A percentile compares a stretch with the other conserved stretches of the same genome.
These are phyloP conservation scores for Neurospora sp. DNA, from an alignment of 495 filamentous ascomycete genomes.

Conservation along the genomic window DNA sequence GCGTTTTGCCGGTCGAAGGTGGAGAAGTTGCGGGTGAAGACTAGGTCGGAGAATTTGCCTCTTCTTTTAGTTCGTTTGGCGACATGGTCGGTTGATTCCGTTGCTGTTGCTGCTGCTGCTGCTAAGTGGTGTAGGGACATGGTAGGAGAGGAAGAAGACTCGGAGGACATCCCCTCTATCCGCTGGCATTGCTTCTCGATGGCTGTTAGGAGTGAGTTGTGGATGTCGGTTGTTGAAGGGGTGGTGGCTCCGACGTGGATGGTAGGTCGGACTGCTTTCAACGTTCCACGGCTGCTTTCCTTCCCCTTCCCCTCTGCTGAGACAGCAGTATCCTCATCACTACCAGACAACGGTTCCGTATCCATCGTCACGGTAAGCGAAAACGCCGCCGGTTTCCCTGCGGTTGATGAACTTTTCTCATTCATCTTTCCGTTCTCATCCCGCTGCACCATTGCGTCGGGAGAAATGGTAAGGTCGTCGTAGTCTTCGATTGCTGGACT, in stretches of 20 bases:
- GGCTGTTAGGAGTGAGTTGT: not conserved
- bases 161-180: not conserved
- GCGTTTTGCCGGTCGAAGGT: constrained; percentile 61
- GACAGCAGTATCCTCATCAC: not conserved
- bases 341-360: not conserved
- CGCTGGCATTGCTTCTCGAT: not conserved
- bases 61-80: constrained; percentile 3
- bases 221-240: not conserved
- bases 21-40: constrained; percentile 60
- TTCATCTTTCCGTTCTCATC: not conserved
- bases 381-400: not conserved
- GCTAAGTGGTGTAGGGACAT: not conserved
- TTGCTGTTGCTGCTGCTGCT: not conserved
- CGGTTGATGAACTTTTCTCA: not conserved
- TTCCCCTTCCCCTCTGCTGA: not conserved
- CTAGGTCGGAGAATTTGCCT: constrained; percentile 52
- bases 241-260: not conserved
- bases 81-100: not conserved
- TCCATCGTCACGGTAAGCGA: not conserved
- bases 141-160: not conserved
- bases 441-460: not conserved
- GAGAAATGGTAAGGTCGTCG: constrained; percentile 1
- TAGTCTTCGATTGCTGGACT: constrained; percentile 5
- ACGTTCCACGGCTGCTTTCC: not conserved
- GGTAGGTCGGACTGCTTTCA: not conserved